Evolutionary conservation across 2,329 filamentous ascomycete species (phyloP), one percentile per base, ranked within the genome.

Genomic region (Epichloe amarillans): DNA sequence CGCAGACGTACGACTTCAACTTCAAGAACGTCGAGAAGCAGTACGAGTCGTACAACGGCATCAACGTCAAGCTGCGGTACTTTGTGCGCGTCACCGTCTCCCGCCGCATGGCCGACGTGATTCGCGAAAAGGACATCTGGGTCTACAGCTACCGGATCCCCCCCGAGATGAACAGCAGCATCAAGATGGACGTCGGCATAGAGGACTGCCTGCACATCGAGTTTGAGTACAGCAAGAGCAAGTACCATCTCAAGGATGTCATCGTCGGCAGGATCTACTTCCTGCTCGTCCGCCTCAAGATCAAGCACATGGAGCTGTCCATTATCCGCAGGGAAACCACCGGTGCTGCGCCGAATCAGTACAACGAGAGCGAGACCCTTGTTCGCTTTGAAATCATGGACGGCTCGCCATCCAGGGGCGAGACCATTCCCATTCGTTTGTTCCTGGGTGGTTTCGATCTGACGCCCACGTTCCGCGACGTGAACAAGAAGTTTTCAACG

Each of bases 11-110:
- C 69, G 88, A 95, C 59, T 98, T 98, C 80, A 95, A 96, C 74
- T 98, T 98, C 81, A 97, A 97, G 71, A 98, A 97, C 69, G 89
- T 98, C 62, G 93, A 98, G 79, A 98, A 98, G 76, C 90, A 95
- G 69, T 98, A 98, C 77, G 94, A 98, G 72, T 96, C 90, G 57
- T 98, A 98, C 77, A 95, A 95, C 67, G 93, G 93, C 64, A 98
- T 98, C 80, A 98, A 98, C 66, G 93, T 98, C 63, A 95, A 95
- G 75, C 80, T 98, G 66, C 89, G 93, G 60, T 98, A 98, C 79
- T 97, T 97, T 71, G 84, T 97, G 52, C 86, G 90, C 60, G 93
- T 97, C 59, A 98, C 93, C 37, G 93, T 98, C 46, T 95, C 89
- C 48, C 82, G 93, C 62, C 83, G 93, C 66, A 97, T 98, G 89